A percentile compares a stretch with the other conserved stretches of the same genome.
phyloP scores from a whole-genome alignment of 257 asterid genomes.

The Cynanchum wilfordii region DNA sequence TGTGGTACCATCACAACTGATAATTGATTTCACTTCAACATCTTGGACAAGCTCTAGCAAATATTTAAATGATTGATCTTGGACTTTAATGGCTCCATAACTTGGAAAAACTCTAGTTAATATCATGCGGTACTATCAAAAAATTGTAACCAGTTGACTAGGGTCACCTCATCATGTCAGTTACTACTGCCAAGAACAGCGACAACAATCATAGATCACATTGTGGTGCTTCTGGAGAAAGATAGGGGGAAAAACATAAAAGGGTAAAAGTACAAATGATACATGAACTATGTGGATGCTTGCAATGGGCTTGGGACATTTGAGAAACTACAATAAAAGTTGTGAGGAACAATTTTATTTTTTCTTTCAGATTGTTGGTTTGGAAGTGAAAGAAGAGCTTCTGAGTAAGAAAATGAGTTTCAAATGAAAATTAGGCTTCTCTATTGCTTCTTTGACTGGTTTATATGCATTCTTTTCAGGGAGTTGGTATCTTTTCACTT shows the following conservation, averaged over 20 bases:
- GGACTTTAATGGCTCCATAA: background rate
- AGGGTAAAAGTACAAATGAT: background rate
- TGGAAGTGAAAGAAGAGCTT: conserved; percentile 1
- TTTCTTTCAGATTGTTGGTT: background rate
- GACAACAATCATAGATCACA: background rate
- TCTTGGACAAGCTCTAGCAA: background rate
- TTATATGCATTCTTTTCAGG: background rate
- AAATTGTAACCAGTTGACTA: background rate
- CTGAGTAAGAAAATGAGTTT: background rate
- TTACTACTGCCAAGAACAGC: background rate
- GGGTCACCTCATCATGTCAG: background rate
- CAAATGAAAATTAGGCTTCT: background rate
- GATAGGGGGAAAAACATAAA: background rate
- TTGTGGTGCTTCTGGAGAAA: background rate
- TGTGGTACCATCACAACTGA: background rate
- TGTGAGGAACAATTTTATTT: background rate
- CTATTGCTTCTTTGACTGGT: background rate
- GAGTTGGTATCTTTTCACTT: background rate
- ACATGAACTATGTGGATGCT: background rate
- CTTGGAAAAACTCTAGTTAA: background rate
- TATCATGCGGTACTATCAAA: background rate
- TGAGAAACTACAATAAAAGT: background rate
- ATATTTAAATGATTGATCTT: background rate
- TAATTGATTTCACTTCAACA: background rate
- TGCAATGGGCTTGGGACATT: background rate